Conservation (phyloP, 805 yeast genomes). For the Lipomyces yamanashiensis region DNA sequence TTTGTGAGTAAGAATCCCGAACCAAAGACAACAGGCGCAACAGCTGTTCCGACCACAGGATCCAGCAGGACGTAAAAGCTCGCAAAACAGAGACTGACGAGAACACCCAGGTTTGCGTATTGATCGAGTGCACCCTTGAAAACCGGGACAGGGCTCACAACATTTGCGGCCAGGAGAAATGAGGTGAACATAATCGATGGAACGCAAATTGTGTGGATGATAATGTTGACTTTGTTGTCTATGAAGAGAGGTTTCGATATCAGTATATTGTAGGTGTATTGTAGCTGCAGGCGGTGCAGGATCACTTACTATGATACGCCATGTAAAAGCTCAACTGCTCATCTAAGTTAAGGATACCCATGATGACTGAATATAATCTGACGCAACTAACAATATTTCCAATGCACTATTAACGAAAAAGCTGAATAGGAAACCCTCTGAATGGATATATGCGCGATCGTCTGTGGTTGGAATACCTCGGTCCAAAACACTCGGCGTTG, state of each 20-base stretch:
- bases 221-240: slow-evolving; percentile 62
- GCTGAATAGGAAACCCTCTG: too few relatives aligned
- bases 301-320: slow-evolving; percentile 49
- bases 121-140: slow-evolving; percentile 10
- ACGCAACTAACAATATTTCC: neutral
- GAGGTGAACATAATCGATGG: slow-evolving; percentile 72
- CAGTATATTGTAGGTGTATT: neutral
- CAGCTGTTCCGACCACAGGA: slow-evolving; percentile 51
- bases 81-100: slow-evolving; percentile 55
- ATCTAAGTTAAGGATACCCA: slow-evolving; percentile 46
- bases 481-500: too few relatives aligned
- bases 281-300: neutral
- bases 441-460: too few relatives aligned
- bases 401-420: too few relatives aligned
- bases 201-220: slow-evolving; percentile 77
- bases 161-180: slow-evolving; percentile 48
- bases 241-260: neutral
- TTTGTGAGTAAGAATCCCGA: slow-evolving; percentile 41
- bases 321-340: slow-evolving; percentile 65
- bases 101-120: slow-evolving; percentile 53
- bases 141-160: slow-evolving; percentile 23
- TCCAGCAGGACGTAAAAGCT: slow-evolving; percentile 66
- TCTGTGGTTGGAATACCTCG: too few relatives aligned
- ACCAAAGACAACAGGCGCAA: slow-evolving; percentile 49
- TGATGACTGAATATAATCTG: slow-evolving; percentile 9